Evolutionary conservation across 352 stramenopile species (phyloP), one percentile per base, ranked within the genome.

Genomic region (Phytophthora megakarya): DNA sequence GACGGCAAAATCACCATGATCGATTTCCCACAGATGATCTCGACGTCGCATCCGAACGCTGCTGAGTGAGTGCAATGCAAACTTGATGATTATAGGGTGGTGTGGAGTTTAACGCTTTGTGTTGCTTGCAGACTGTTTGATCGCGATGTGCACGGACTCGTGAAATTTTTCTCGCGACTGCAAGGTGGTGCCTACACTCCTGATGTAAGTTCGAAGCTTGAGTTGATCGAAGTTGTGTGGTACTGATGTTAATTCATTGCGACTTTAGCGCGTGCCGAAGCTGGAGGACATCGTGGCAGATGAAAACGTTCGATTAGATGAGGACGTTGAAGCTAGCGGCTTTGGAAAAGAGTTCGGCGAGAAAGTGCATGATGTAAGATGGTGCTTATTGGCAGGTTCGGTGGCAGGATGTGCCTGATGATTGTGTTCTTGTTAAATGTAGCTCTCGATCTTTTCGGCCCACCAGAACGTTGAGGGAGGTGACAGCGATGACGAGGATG

Each of bases 1-100:
- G 70, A 77, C 35, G 81, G 90, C 50, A 89, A 96, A 72, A 90
- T 99, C 16, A 99, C 97, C 15, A 96, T 99, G 73, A 99, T 99
- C 79, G 98, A 99, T 89, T 99, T 99, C 75, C 98, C 98, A 12
- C 98, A 99, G 84, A 99, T 99, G 98, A 97, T 99, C 48, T 99
- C 92, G 9, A 99, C 95, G 2, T 93, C 86, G 22, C 98, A 99
- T 76, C 88, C 92, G 7, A 99, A 99, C 78, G 98, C 98, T 25
- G 73, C 89, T 39, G 95, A 99, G 82, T 99, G 86, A 70, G 91
- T 74, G 13, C n/a, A 60, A 21, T 52, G 52, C 23, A 21, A n/a
- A 21, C 23, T 23, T 40, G 15, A 15, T 42, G 18, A 8, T 60
- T 10, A n/a, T 37, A 25, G 44, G 18, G 19, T 16, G 38, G 19